A percentile compares a stretch with the other conserved stretches of the same genome.
Evolutionary conservation across 371 early-diverging fungal species (phyloP).

Genomic region (Parasitella parasitica): DNA sequence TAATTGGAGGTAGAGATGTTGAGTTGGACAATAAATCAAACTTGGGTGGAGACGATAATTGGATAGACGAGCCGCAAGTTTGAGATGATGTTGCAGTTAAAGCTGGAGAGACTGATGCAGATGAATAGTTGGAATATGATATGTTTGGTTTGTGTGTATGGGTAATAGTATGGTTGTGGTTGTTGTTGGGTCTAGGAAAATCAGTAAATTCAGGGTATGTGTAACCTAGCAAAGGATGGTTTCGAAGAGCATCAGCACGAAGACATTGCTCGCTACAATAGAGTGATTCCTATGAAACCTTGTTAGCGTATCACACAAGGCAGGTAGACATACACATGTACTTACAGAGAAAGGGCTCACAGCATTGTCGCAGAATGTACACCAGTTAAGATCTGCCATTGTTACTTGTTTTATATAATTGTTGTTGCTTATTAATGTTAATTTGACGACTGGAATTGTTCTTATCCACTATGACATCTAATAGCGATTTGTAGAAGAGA

Average conservation of each 20-base stretch:
- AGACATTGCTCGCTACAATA: constrained; percentile 42
- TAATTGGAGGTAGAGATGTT: neutral
- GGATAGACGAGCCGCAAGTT: neutral
- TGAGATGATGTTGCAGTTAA: constrained; percentile 21
- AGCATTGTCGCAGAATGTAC: constrained; percentile 43
- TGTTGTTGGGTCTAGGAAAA: constrained; percentile 28
- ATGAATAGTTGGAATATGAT: constrained; percentile 14
- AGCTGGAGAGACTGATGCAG: constrained; percentile 18
- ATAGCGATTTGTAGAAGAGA: neutral
- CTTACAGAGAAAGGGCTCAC: constrained; percentile 42
- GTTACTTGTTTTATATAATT: neutral
- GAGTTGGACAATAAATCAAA: constrained; percentile 8
- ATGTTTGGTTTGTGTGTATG: neutral
- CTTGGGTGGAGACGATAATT: constrained; percentile 18
- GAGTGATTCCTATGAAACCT: constrained; percentile 31
- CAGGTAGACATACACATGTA: neutral
- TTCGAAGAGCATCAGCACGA: constrained; percentile 33
- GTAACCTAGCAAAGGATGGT: constrained; percentile 40
- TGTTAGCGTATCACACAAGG: neutral
- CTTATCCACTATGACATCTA: neutral
- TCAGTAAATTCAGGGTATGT: constrained; percentile 34
- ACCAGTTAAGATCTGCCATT: constrained; percentile 41
- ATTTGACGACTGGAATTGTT: neutral
- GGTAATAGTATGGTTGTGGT: neutral
- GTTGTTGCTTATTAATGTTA: too few relatives aligned